Base-by-base conservation (phyloP, 1,139 yeast species). In the Suhomyces bribrorum region DNA sequence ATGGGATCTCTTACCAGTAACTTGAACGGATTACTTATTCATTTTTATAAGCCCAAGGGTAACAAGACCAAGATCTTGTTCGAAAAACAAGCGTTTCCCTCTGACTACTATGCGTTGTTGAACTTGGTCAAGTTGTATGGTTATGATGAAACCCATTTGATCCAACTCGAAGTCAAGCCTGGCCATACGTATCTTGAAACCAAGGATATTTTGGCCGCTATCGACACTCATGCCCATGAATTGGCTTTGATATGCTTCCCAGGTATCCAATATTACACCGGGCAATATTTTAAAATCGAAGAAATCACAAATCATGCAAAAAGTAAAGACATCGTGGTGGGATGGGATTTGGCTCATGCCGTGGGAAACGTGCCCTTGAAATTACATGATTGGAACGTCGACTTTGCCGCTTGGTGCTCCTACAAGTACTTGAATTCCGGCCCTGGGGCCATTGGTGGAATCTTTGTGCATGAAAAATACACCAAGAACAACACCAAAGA, bases 301-400 rank as follows among this genome's bases (percentile, higher is more conserved):
- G 59, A 58, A 12, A 87, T 90, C 49, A 89, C 97, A 2, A 55
- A 56, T 13, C 68, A 67, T 34, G 88, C 83, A 5, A 79, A 82
- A 41, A 40, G 45, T 15, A 31, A 39, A 22, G 38, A 45, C 6
- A 74, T 86, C 26, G 56, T 74, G 2, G 92, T 88, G 7, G 97
- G 97, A 0, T 90, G 97, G 97, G 97, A 90, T 59, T 71, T 90
- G 51, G 97, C 97, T 0, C 97, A 90, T 59, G 96, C 95, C 0
- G 94, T 74, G 1, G 97, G 97, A 2, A 90, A 90, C 57, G 92
- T 87, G 1, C 83, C 81, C 1, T 61, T 90, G 38, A 53, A 73
- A 35, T 64, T 90, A 36, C 97, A 90, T 56, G 87, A 85, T 35
- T 89, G 97, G 96, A 67, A 73, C 36, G 94, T 86, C 1, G 97